A percentile compares a stretch with the other conserved stretches of the same genome.
Conservation (phyloP, 345 rosid species). For the Toxicodendron radicans region DNA sequence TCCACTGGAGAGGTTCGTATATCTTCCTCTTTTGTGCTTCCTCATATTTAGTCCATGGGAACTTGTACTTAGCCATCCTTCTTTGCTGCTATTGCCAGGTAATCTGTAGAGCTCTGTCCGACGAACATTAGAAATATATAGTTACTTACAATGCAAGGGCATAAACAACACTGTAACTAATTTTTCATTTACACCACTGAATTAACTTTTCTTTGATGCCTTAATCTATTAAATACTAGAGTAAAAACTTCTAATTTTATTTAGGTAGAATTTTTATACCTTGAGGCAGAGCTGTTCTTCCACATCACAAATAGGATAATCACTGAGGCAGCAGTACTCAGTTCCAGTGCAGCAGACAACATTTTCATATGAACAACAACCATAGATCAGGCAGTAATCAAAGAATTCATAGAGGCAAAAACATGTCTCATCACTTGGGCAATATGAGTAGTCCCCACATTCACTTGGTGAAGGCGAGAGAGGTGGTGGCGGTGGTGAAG, state of each 20-base stretch:
- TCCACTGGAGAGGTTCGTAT: conserved; percentile 45
- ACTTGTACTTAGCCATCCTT: conserved; percentile 63
- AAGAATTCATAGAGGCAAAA: conserved; percentile 53
- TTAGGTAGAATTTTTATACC: conserved; percentile 32
- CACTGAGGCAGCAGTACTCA: conserved; percentile 61
- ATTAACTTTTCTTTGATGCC: neutral
- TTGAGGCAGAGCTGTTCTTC: conserved; percentile 62
- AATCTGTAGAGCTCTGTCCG: conserved; percentile 45
- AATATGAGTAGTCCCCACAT: conserved; percentile 61
- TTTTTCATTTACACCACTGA: neutral
- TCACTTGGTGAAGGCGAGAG: conserved; percentile 56
- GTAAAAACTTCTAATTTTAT: too few species aligned
- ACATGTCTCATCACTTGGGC: conserved; percentile 60
- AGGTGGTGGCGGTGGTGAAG: conserved; percentile 43
- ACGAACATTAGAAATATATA: neutral
- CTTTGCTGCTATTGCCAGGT: conserved; percentile 51
- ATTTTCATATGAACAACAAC: conserved; percentile 63
- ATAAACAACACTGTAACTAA: neutral
- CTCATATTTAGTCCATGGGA: conserved; percentile 53
- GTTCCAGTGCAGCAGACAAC: conserved; percentile 67
- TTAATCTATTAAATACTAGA: neutral
- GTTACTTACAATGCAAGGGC: neutral
- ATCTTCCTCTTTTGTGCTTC: conserved; percentile 26
- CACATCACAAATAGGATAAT: conserved; percentile 65
- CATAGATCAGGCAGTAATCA: conserved; percentile 50